phyloP scores from a whole-genome alignment of 176 grass and related monocot species.

The Lolium perenne region DNA sequence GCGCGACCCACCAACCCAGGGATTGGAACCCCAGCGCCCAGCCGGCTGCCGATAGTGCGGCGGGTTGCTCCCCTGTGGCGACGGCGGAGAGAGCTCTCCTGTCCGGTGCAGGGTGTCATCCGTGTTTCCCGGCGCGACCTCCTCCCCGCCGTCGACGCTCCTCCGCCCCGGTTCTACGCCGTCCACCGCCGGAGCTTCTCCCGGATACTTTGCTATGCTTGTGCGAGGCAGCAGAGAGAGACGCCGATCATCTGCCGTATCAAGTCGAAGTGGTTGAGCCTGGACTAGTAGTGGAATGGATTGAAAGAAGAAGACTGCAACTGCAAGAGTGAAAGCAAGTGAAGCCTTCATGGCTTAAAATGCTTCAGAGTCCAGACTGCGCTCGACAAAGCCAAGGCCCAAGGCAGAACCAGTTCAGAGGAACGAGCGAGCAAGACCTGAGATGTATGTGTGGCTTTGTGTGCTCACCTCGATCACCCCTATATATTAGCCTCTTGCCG shows the following conservation, averaged over 20 bases:
- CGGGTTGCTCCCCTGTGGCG: background rate
- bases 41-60: background rate
- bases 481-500: background rate
- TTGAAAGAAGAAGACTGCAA: background rate
- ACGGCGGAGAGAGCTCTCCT: background rate
- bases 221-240: background rate
- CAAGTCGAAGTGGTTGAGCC: slow-evolving; percentile 14
- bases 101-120: background rate
- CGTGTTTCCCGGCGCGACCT: background rate
- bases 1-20: background rate
- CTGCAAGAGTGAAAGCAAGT: slow-evolving; percentile 20
- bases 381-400: background rate
- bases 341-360: slow-evolving; percentile 1
- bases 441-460: accelerated
- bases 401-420: background rate
- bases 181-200: background rate
- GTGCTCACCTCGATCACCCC: background rate
- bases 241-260: background rate
- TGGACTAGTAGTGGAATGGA: background rate
- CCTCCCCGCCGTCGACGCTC: background rate
- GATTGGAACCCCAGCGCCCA: background rate
- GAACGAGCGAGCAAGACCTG: background rate
- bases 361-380: background rate
- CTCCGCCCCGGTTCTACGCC: background rate
- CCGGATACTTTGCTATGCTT: background rate